Percentiles rank a stretch among this genome's conserved stretches.
phyloP scores from a whole-genome alignment of 768 basidiomycete genomes.

The Auriscalpium vulgare region DNA sequence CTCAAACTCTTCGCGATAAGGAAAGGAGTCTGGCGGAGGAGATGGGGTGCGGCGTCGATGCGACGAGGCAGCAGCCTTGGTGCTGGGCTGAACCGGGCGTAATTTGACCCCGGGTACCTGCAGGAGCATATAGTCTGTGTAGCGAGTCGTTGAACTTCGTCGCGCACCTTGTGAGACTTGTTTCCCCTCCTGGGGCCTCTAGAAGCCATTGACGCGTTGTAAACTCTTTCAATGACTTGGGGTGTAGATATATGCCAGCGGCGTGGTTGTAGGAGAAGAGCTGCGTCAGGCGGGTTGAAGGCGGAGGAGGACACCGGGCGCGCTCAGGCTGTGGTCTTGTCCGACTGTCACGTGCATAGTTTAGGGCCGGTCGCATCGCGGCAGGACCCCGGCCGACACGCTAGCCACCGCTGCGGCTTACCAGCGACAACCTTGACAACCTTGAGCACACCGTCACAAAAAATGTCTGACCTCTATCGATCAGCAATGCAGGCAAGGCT shows the following conservation, averaged over 20 bases:
- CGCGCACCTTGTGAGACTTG: slow-evolving; percentile 54
- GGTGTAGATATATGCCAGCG: not conserved
- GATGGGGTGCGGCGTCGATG: slow-evolving; percentile 22
- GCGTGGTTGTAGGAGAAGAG: not conserved
- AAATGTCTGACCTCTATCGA: slow-evolving; percentile 68
- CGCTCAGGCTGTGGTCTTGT: not conserved
- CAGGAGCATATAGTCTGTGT: not conserved
- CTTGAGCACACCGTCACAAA: not conserved
- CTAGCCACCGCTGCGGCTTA: not conserved
- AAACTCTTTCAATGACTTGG: no score
- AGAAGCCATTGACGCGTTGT: no score
- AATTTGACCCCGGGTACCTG: slow-evolving; percentile 82
- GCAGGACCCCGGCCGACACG: not conserved
- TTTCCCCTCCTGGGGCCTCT: slow-evolving; percentile 30
- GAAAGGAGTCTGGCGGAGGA: slow-evolving; percentile 31
- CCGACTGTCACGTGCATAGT: not conserved
- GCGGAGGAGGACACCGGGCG: not conserved
- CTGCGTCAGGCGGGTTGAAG: not conserved
- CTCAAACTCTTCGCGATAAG: slow-evolving; percentile 24
- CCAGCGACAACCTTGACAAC: no score
- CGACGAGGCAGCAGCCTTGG: slow-evolving; percentile 9
- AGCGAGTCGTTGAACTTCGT: not conserved
- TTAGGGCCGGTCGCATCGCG: slow-evolving; percentile 4
- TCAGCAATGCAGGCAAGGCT: slow-evolving; percentile 72
- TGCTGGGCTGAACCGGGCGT: slow-evolving; percentile 46